phyloP scores from a whole-genome alignment of 1,284 basidiomycete genomes.

The Leccinum subrobustum region DNA sequence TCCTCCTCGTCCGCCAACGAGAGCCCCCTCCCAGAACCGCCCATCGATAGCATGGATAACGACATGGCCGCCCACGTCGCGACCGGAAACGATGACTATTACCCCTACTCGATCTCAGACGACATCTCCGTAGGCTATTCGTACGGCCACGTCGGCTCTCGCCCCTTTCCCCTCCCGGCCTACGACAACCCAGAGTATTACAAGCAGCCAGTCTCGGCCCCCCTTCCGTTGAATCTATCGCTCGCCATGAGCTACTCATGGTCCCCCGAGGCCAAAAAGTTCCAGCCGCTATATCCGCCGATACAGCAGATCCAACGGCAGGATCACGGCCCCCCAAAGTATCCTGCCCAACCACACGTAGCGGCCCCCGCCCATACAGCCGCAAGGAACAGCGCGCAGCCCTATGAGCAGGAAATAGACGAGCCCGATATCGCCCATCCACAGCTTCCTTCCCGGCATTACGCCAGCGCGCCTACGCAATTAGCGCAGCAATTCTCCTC shows the following conservation, averaged over 20 bases:
- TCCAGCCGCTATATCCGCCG: slow-evolving; percentile 37
- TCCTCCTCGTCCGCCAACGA: slow-evolving; percentile 35
- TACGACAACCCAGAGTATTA: slow-evolving; percentile 31
- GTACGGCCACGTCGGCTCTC: slow-evolving; percentile 27
- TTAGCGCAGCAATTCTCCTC: slow-evolving; percentile 27
- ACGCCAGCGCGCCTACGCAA: slow-evolving; percentile 21
- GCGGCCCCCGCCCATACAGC: slow-evolving; percentile 10
- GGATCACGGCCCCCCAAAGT: slow-evolving; percentile 24
- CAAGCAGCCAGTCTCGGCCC: slow-evolving; percentile 36
- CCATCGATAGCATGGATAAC: slow-evolving; percentile 33
- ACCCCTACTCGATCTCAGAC: slow-evolving; percentile 29
- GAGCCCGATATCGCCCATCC: slow-evolving; percentile 29
- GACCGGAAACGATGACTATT: slow-evolving; percentile 30
- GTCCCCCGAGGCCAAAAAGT: slow-evolving; percentile 36
- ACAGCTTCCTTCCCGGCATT: slow-evolving; percentile 24
- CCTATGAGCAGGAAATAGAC: slow-evolving; percentile 30
- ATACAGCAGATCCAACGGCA: slow-evolving; percentile 33
- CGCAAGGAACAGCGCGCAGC: slow-evolving; percentile 19
- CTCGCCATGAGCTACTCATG: slow-evolving; percentile 34
- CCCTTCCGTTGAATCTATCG: slow-evolving; percentile 33
- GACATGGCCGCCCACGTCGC: slow-evolving; percentile 30
- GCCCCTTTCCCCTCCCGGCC: slow-evolving; percentile 23
- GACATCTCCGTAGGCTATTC: slow-evolving; percentile 25
- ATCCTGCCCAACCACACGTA: slow-evolving; percentile 16
- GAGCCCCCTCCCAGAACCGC: slow-evolving; percentile 35